phyloP scores from a whole-genome alignment of 2,329 filamentous ascomycete species.

The Neonectria neomacrospora region DNA sequence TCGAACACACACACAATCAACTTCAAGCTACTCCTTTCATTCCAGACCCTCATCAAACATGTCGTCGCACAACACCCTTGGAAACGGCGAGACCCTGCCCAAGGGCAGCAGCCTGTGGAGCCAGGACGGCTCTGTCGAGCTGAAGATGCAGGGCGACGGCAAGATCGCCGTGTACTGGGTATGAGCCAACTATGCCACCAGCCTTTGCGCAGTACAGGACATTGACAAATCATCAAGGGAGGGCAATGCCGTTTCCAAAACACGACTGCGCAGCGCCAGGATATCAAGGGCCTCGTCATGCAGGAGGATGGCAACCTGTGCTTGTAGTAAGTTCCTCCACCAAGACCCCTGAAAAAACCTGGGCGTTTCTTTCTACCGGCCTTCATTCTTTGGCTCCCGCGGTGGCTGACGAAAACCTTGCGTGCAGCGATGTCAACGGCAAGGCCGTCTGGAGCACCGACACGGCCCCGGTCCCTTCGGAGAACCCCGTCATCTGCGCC shows the following conservation, averaged over 20 bases:
- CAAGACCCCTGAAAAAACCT: no score
- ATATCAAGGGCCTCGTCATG: conserved; percentile 46
- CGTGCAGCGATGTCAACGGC: conserved; percentile 31
- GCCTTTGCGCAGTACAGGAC: not conserved
- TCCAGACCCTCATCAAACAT: conserved; percentile 1
- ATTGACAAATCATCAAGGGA: not conserved
- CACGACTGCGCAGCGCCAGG: conserved; percentile 40
- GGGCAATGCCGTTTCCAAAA: conserved; percentile 45
- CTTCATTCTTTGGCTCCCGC: not conserved
- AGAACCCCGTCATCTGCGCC: conserved; percentile 37
- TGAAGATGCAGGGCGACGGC: conserved; percentile 48
- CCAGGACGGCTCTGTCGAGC: conserved; percentile 44
- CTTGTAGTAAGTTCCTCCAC: conserved; percentile 44
- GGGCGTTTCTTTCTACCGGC: not conserved
- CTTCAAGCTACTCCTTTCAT: not conserved
- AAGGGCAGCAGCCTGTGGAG: conserved; percentile 46
- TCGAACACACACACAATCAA: not conserved
- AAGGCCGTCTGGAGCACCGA: conserved; percentile 44
- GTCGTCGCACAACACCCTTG: conserved; percentile 41
- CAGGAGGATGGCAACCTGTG: conserved; percentile 48
- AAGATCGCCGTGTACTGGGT: conserved; percentile 46
- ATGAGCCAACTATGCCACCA: not conserved
- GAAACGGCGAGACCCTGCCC: conserved; percentile 48
- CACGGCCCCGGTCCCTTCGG: conserved; percentile 36
- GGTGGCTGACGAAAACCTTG: not conserved